phyloP scores from a whole-genome alignment of 192 early-diverging fungal genomes.

The Helicostylum pulchrum region DNA sequence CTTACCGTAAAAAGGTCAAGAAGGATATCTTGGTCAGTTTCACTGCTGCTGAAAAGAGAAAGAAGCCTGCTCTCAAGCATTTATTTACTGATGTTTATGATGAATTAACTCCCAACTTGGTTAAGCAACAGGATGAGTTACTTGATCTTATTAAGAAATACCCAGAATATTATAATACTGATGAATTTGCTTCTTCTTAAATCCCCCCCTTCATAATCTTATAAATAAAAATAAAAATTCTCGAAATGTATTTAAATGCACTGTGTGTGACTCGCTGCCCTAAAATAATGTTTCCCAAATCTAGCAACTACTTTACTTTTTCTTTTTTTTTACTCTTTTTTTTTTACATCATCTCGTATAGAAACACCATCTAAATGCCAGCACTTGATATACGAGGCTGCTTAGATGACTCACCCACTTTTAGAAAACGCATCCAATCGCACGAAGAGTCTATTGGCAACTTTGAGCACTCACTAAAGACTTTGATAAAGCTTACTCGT shows the following conservation, averaged over 20 bases:
- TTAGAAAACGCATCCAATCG: conserved; percentile 47
- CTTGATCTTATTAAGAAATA: conserved; percentile 75
- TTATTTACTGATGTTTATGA: conserved; percentile 96
- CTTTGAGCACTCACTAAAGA: conserved; percentile 50
- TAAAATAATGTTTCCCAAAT: no score
- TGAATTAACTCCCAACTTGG: conserved; percentile 70
- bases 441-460: conserved; percentile 52
- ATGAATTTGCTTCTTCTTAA: conserved; percentile 24
- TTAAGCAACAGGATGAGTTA: conserved; percentile 79
- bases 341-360: neutral
- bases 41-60: conserved; percentile 76
- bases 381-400: conserved; percentile 51
- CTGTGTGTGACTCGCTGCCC: no score
- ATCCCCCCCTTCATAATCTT: neutral
- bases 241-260: neutral
- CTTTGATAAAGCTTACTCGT: conserved; percentile 51
- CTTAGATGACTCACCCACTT: conserved; percentile 56
- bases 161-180: conserved; percentile 72
- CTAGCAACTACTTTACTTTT: neutral
- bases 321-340: neutral
- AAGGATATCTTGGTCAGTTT: conserved; percentile 80
- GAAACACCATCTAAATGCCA: conserved; percentile 33
- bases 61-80: conserved; percentile 81
- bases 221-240: neutral
- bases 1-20: conserved; percentile 60